Evolutionary conservation across 371 early-diverging fungal species (phyloP).

Genomic region (Conidiobolus incongruus): DNA sequence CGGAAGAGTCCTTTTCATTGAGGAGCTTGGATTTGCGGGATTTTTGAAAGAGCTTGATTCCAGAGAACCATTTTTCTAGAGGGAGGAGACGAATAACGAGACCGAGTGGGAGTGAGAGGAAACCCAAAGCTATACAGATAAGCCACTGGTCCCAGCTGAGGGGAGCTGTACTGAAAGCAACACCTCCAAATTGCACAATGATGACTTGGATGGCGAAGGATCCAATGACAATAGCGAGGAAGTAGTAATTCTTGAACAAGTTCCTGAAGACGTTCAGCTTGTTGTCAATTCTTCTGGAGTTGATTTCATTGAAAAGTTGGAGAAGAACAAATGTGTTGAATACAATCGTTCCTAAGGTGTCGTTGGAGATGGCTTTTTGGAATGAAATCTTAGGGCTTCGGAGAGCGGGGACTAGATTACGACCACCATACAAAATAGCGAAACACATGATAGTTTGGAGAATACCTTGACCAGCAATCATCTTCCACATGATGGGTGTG

Average conservation of each 20-base stretch:
- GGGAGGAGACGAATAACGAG: slow-evolving; percentile 53
- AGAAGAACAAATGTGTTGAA: slow-evolving; percentile 92
- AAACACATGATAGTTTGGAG: slow-evolving; percentile 51
- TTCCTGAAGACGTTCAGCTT: slow-evolving; percentile 67
- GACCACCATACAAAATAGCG: slow-evolving; percentile 22
- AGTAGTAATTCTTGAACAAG: slow-evolving; percentile 46
- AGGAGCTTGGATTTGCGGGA: too few relatives aligned
- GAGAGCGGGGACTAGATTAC: slow-evolving; percentile 1
- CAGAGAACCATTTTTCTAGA: background rate
- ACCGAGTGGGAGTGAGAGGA: slow-evolving; percentile 71
- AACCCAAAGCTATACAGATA: slow-evolving; percentile 42
- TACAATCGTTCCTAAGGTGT: slow-evolving; percentile 52
- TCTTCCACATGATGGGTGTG: slow-evolving; percentile 50
- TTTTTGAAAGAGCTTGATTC: background rate
- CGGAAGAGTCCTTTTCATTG: too few relatives aligned
- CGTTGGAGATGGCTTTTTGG: background rate
- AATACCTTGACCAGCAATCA: slow-evolving; percentile 70
- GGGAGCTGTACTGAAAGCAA: slow-evolving; percentile 63
- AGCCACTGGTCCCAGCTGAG: slow-evolving; percentile 57
- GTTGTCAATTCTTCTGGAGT: slow-evolving; percentile 51
- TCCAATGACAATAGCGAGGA: slow-evolving; percentile 41
- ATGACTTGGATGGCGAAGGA: slow-evolving; percentile 49
- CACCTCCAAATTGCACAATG: slow-evolving; percentile 75
- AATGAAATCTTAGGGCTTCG: too few relatives aligned
- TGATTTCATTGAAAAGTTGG: slow-evolving; percentile 82